Conservation (phyloP, 768 basidiomycete genomes). For the Mycena latifolia region DNA sequence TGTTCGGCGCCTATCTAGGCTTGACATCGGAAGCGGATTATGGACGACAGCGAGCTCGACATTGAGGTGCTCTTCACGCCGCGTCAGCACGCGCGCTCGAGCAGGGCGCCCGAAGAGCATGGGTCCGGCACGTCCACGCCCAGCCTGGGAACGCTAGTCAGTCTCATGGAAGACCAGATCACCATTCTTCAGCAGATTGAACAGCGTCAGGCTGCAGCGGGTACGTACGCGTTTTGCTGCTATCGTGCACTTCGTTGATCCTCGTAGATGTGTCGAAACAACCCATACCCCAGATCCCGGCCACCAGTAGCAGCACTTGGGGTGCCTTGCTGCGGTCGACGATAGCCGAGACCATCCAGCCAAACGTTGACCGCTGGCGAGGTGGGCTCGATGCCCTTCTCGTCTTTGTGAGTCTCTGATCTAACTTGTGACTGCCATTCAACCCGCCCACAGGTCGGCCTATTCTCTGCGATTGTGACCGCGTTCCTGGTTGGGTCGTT, state of each 20-base stretch:
- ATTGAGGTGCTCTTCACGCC: too few relatives aligned
- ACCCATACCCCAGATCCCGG: not conserved
- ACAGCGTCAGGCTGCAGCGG: not conserved
- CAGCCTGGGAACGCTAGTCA: not conserved
- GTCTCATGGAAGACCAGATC: not conserved
- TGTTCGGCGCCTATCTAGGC: too few relatives aligned
- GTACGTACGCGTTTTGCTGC: not conserved
- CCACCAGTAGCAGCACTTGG: not conserved
- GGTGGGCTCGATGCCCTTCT: constrained; percentile 2
- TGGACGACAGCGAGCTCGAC: too few relatives aligned
- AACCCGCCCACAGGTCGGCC: not conserved
- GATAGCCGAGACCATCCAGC: not conserved
- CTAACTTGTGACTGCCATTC: too few relatives aligned
- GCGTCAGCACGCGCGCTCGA: too few relatives aligned
- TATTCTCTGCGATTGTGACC: constrained; percentile 7
- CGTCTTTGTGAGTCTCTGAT: not conserved
- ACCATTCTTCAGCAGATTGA: not conserved
- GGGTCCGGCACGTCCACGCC: too few relatives aligned
- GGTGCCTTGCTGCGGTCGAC: not conserved
- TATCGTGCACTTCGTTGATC: not conserved
- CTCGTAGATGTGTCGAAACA: not conserved
- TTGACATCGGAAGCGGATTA: too few relatives aligned
- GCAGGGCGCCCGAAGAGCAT: too few relatives aligned
- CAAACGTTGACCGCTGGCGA: not conserved
- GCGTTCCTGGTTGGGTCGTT: constrained; percentile 8